Evolutionary conservation across 2,329 filamentous ascomycete species (phyloP).

Genomic region (Penicillium capsulatum): DNA sequence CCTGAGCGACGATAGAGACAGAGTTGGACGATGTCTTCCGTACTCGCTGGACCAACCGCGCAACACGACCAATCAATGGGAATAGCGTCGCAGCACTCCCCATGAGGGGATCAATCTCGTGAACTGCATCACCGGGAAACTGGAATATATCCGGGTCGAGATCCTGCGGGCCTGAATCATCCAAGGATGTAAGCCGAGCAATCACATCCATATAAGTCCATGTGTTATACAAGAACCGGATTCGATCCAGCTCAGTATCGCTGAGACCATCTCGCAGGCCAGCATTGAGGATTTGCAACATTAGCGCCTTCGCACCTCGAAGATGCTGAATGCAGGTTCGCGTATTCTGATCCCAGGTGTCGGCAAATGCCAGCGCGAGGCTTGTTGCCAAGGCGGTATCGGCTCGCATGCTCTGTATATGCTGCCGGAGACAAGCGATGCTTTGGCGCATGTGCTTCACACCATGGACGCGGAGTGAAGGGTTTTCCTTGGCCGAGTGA

Average conservation of each 20-base stretch:
- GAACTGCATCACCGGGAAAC: conserved; percentile 43
- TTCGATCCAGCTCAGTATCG: conserved; percentile 50
- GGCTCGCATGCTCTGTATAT: conserved; percentile 60
- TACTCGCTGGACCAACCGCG: conserved; percentile 62
- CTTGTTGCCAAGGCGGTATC: conserved; percentile 68
- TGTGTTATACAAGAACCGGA: conserved; percentile 66
- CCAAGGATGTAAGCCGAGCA: conserved; percentile 60
- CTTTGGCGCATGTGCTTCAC: conserved; percentile 66
- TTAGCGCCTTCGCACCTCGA: conserved; percentile 61
- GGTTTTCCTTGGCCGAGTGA: conserved; percentile 58
- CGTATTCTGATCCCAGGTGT: conserved; percentile 67
- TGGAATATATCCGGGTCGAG: conserved; percentile 39
- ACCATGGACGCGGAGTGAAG: conserved; percentile 56
- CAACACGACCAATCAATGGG: conserved; percentile 63
- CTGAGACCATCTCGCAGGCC: conserved; percentile 32
- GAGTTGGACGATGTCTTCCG: conserved; percentile 54
- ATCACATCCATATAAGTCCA: conserved; percentile 74
- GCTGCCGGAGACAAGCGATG: conserved; percentile 55
- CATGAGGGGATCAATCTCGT: conserved; percentile 66
- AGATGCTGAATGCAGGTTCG: conserved; percentile 66
- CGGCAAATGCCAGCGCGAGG: conserved; percentile 63
- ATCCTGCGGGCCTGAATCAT: conserved; percentile 53
- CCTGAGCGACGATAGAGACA: conserved; percentile 58
- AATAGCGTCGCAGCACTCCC: conserved; percentile 65
- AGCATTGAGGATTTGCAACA: conserved; percentile 55